Evolutionary conservation across 176 grass and related monocot species (phyloP).

Genomic region (Dendrocalamus sinicus): DNA sequence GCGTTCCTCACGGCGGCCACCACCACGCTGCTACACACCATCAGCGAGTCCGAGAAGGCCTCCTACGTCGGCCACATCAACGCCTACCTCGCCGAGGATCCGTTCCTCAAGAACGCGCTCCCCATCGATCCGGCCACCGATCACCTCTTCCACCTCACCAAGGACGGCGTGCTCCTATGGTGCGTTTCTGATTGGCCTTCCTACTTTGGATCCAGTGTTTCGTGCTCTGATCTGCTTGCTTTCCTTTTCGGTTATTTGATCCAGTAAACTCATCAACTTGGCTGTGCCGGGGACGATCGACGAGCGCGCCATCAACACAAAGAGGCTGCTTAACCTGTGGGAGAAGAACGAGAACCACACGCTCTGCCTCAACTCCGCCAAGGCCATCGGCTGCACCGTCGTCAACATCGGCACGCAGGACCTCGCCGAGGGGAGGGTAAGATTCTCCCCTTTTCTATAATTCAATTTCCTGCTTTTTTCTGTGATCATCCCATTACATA

Average conservation of each 20-base stretch:
- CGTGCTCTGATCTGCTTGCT: constrained; percentile 9
- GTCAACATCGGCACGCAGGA: constrained; percentile 97
- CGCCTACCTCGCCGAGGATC: constrained; percentile 77
- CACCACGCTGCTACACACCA: constrained; percentile 95
- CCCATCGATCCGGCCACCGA: constrained; percentile 80
- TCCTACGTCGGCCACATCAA: constrained; percentile 97
- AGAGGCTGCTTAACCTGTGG: constrained; percentile 86
- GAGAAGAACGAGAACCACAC: constrained; percentile 99
- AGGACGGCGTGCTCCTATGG: constrained; percentile 95
- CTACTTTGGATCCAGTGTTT: constrained; percentile 3
- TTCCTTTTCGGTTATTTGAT: constrained; percentile 1
- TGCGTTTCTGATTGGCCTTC: constrained; percentile 27
- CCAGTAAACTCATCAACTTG: constrained; percentile 94
- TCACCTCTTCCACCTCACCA: constrained; percentile 84
- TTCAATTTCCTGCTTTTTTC: constrained; percentile 27
- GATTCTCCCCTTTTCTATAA: constrained; percentile 1
- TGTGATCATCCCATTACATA: background rate
- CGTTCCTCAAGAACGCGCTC: constrained; percentile 67
- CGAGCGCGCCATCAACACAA: constrained; percentile 90
- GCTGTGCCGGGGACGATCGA: constrained; percentile 91
- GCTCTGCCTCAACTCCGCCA: constrained; percentile 92
- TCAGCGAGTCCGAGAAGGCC: constrained; percentile 92
- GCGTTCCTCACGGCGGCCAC: constrained; percentile 84
- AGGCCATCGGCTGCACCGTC: constrained; percentile 92
- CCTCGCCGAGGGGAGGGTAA: constrained; percentile 89